A percentile compares a stretch with the other conserved stretches of the same genome.
Evolutionary conservation across 129 eudicot species (phyloP).

Genomic region (Calendula officinalis): DNA sequence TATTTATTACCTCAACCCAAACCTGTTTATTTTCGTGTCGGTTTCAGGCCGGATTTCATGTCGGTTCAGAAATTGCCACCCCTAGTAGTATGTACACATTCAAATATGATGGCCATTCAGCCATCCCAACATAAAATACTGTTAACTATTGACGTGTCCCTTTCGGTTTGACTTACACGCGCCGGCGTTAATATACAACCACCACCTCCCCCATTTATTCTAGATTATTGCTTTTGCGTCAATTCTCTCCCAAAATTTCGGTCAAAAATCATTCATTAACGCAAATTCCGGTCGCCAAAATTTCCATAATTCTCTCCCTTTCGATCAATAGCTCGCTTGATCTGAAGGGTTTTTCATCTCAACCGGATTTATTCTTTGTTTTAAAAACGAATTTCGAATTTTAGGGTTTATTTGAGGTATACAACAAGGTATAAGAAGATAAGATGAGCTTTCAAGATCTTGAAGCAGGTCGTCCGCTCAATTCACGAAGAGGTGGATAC

Average conservation of each 20-base stretch:
- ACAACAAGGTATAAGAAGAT: not conserved
- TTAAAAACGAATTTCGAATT: not conserved
- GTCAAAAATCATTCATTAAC: conserved; percentile 5
- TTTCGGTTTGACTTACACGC: not conserved
- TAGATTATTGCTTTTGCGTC: conserved; percentile 26
- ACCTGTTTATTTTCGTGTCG: no score
- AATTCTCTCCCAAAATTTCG: conserved; percentile 23
- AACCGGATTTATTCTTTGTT: not conserved
- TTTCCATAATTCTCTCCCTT: conserved; percentile 4
- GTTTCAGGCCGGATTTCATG: no score
- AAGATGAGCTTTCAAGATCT: conserved; percentile 95
- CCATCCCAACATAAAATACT: not conserved
- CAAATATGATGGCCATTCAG: not conserved
- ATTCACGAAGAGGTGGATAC: conserved; percentile 44
- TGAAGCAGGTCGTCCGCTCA: conserved; percentile 67
- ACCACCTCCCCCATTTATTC: not conserved
- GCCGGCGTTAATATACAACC: not conserved
- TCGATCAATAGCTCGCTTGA: conserved; percentile 1
- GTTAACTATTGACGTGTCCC: not conserved
- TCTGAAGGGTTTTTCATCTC: conserved; percentile 25
- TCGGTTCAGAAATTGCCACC: no score
- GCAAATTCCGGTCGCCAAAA: not conserved
- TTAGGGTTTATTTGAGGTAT: conserved; percentile 26
- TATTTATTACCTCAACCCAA: no score
- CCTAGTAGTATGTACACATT: not conserved